Evolutionary conservation across 306 rosid genomes (phyloP), one percentile per base, ranked within the genome.

Genomic region (Hippophae tibetana): DNA sequence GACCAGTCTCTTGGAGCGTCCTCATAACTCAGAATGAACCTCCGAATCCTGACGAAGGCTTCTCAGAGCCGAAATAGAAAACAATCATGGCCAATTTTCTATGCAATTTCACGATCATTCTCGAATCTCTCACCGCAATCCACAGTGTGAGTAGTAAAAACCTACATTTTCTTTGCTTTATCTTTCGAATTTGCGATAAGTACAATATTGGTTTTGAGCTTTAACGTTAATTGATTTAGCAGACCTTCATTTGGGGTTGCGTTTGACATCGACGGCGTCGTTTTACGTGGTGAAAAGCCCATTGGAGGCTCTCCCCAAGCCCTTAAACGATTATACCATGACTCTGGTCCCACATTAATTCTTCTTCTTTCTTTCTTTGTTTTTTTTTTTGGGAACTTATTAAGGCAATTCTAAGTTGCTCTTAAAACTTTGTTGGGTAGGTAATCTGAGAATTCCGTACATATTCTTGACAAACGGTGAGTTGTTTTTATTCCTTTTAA

Each of bases 191-290:
- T 72, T 7, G 46, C 5, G 11, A 26, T 45, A 1, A 7, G 18
- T 18, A 41, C 13, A 56, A 57, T 54, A 14, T 26, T 12, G 12
- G 47, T 26, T 27, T 46, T 12, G 25, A 3, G 0, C 25, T 26
- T 57, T 61, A 25, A 56, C 46, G 42, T 23, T 18, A 42, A 23
- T 43, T 43, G 62, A n/a, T 77, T 56, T 57, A 5, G 8, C 75
- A 86, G 88, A 56, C 59, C 84, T 65, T 66, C 81, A 1, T 83
- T 85, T 49, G 98, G 86, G 68, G 78, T 87, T 60, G 95, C 96
- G 13, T 87, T 92, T 69, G 98, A 92, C 86, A 92, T 92, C 56
- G 98, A 92, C 61, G 98, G 96, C 11, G 98, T 92, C 75, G 66
- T 74, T 85, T 67, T 81, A 60, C 92, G 89, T 9, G 86, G 90